Percentiles rank a stretch among this genome's conserved stretches.
Evolutionary conservation across 1,284 basidiomycete species (phyloP).

Genomic region (Trichosporon asahii): DNA sequence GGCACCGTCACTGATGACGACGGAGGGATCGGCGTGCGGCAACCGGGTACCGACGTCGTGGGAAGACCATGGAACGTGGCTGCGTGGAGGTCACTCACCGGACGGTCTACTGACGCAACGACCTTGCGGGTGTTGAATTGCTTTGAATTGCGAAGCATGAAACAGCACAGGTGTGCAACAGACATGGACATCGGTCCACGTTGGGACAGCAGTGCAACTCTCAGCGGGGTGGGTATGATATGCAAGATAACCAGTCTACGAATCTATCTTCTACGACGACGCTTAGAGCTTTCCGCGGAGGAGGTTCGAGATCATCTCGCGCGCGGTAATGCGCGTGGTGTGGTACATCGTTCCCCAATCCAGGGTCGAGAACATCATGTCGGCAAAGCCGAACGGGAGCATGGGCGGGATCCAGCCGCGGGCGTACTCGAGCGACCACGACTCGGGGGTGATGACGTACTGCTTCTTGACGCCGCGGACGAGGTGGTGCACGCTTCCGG

Average conservation of each 20-base stretch:
- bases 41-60: neutral
- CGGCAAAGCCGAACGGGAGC: conserved; percentile 89
- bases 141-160: neutral
- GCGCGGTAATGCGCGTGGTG: conserved; percentile 72
- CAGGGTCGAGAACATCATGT: conserved; percentile 80
- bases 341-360: conserved; percentile 79
- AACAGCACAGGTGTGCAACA: no score
- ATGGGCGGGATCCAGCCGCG: conserved; percentile 87
- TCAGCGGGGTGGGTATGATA: neutral
- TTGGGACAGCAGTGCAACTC: no score
- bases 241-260: conserved; percentile 1
- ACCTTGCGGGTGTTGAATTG: neutral
- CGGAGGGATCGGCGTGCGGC: neutral
- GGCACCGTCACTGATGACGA: neutral
- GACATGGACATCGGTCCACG: no score
- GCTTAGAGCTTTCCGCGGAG: conserved; percentile 80
- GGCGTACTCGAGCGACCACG: conserved; percentile 93
- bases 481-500: conserved; percentile 81
- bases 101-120: neutral
- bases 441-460: conserved; percentile 94
- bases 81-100: neutral
- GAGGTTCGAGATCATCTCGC: conserved; percentile 78
- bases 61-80: conserved; percentile 4
- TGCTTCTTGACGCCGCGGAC: conserved; percentile 83
- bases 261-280: neutral